Percentiles rank a stretch among this genome's conserved stretches.
Conservation (phyloP, 2,329 filamentous ascomycete genomes). For the Aspergillus terreus region DNA sequence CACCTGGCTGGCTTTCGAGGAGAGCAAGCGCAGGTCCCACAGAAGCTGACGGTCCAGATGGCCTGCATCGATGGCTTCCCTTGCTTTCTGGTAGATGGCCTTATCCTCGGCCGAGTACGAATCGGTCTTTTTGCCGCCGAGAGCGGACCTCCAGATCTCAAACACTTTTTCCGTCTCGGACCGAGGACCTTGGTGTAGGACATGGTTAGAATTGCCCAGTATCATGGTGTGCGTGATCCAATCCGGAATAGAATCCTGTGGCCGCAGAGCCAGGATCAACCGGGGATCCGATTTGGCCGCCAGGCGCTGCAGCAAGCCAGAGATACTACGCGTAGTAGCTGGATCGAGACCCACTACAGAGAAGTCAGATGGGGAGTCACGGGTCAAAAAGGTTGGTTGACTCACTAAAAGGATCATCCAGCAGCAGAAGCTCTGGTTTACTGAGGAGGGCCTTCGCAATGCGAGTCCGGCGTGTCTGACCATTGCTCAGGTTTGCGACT, state of each 20-base stretch:
- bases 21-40: constrained; percentile 18
- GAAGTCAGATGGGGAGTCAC: background rate
- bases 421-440: constrained; percentile 73
- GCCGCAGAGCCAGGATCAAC: constrained; percentile 71
- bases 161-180: constrained; percentile 52
- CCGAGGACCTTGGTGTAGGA: constrained; percentile 64
- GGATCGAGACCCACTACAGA: constrained; percentile 80
- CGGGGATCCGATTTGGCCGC: constrained; percentile 65
- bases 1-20: constrained; percentile 14
- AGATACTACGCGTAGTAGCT: constrained; percentile 69
- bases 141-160: constrained; percentile 26
- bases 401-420: constrained; percentile 86
- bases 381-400: background rate
- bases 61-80: constrained; percentile 16
- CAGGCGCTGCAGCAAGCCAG: constrained; percentile 64
- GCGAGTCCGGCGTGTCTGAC: constrained; percentile 79
- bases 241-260: constrained; percentile 80
- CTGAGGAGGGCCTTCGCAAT: constrained; percentile 82
- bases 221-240: constrained; percentile 87
- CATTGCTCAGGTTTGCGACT: constrained; percentile 87
- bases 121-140: background rate
- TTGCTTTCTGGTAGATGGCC: constrained; percentile 12
- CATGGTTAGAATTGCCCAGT: constrained; percentile 62
- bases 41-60: constrained; percentile 23
- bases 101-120: background rate